A percentile compares a stretch with the other conserved stretches of the same genome.
Conservation (phyloP, 2,329 filamentous ascomycete genomes). For the Claviceps sp. region DNA sequence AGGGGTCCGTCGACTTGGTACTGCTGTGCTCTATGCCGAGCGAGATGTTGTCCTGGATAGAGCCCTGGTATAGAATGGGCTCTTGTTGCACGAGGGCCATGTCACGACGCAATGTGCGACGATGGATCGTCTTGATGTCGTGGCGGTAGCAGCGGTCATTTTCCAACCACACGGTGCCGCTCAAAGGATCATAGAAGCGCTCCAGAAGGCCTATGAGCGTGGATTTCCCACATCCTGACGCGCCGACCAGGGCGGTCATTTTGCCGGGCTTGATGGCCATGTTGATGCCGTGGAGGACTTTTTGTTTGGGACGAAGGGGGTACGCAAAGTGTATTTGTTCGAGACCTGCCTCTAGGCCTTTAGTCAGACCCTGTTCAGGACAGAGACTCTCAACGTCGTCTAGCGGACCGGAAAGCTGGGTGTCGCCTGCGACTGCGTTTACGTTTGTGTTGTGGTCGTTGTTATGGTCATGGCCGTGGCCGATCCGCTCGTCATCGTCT, state of each 20-base stretch:
- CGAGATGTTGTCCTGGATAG: slow-evolving; percentile 16
- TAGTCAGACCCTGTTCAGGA: slow-evolving; percentile 12
- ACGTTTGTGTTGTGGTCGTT: slow-evolving; percentile 8
- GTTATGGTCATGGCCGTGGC: background rate
- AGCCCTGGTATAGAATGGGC: slow-evolving; percentile 19
- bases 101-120: slow-evolving; percentile 10
- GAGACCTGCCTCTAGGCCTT: slow-evolving; percentile 27
- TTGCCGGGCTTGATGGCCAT: slow-evolving; percentile 23
- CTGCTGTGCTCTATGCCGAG: slow-evolving; percentile 8
- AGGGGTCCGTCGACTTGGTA: background rate
- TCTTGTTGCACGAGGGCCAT: slow-evolving; percentile 15
- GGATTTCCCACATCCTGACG: slow-evolving; percentile 13
- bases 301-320: slow-evolving; percentile 25
- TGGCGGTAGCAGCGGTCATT: background rate
- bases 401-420: background rate
- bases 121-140: slow-evolving; percentile 5
- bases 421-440: slow-evolving; percentile 8
- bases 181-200: slow-evolving; percentile 12
- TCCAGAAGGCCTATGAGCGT: slow-evolving; percentile 17
- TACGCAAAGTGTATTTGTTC: slow-evolving; percentile 44
- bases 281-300: slow-evolving; percentile 25
- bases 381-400: background rate
- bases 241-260: slow-evolving; percentile 3
- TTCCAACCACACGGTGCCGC: slow-evolving; percentile 1
- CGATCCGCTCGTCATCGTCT: background rate